Evolutionary conservation across 768 basidiomycete species (phyloP).

Genomic region (Hebeloma cylindrosporum): DNA sequence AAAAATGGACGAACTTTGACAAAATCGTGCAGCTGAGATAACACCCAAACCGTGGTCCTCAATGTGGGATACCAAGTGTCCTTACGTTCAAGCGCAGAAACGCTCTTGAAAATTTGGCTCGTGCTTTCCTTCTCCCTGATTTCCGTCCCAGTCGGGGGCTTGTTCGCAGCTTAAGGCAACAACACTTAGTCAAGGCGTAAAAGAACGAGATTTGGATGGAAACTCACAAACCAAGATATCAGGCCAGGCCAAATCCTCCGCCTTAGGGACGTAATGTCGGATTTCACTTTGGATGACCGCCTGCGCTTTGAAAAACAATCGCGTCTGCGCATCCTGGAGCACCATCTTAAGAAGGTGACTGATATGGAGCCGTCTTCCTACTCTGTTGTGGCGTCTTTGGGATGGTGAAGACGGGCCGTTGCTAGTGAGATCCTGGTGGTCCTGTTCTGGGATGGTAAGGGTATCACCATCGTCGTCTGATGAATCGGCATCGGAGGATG

Average conservation of each 20-base stretch:
- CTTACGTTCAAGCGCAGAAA: conserved; percentile 70
- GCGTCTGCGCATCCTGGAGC: conserved; percentile 93
- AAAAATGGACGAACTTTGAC: conserved; percentile 65
- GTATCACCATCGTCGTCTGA: conserved; percentile 31
- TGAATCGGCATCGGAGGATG: conserved; percentile 7
- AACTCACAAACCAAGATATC: conserved; percentile 71
- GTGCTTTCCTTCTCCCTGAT: conserved; percentile 68
- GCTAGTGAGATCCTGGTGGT: conserved; percentile 38
- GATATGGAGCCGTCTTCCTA: conserved; percentile 63
- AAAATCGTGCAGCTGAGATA: conserved; percentile 86
- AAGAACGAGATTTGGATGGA: conserved; percentile 4
- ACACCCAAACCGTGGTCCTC: conserved; percentile 85
- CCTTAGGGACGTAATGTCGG: conserved; percentile 72
- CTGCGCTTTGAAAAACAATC: conserved; percentile 95
- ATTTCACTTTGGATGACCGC: conserved; percentile 89
- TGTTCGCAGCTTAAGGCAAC: conserved; percentile 40
- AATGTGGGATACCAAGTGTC: conserved; percentile 93
- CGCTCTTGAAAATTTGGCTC: conserved; percentile 60
- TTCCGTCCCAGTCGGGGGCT: conserved; percentile 42
- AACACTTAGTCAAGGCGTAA: neutral
- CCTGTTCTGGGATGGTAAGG: no score
- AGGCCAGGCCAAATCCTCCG: conserved; percentile 85
- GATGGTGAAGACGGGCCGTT: conserved; percentile 32
- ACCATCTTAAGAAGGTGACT: conserved; percentile 84
- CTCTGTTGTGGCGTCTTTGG: conserved; percentile 28